Evolutionary conservation across 768 basidiomycete species (phyloP), one percentile per base, ranked within the genome.

Genomic region (Tulasnella sp.): DNA sequence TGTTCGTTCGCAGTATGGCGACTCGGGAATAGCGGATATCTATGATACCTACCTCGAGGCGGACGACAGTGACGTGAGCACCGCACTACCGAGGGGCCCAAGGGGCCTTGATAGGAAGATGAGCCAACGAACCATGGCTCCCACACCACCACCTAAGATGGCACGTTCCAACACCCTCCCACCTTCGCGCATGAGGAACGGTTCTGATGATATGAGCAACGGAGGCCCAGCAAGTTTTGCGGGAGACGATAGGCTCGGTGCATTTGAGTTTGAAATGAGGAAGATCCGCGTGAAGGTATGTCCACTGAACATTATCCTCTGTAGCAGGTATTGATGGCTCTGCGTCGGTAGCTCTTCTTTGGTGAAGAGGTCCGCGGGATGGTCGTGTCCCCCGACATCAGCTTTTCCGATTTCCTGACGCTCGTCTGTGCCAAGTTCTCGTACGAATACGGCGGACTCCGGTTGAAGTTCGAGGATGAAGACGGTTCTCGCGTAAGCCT

Each of bases 391-490:
- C 79, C 84, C 0, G 78, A 79, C 29, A 76, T 75, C n/a, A 64
- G 77, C 1, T 88, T 83, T 69, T 70, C 75, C 14, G 86, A 86
- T 62, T 90, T 94, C 65, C 72, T 84, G 68, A 75, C 78, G 37
- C 81, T 81, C 64, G 74, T 94, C 34, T 78, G 81, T 15, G 63
- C 72, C 66, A 93, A 93, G 69, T 93, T 93, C 62, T 78, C 75
- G 54, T 80, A 74, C 59, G 65, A 73, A 39, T 59, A 75, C 49
- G 74, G 72, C 35, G 75, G 74, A 14, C 71, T 88, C 25, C 71
- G 69, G 36, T 68, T 92, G 68, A 86, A 84, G 68, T 96, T 94
- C 74, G 82, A 78, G 65, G 91, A 96, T 67, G 91, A 93, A 67
- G 91, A 94, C 57, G 89, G 86, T 23, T 82, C 80, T 14, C 82